A percentile compares a stretch with the other conserved stretches of the same genome.
These are phyloP conservation scores for Scedosporium dehoogii DNA, from an alignment of 2,329 filamentous ascomycete genomes.

Conservation along the genomic window DNA sequence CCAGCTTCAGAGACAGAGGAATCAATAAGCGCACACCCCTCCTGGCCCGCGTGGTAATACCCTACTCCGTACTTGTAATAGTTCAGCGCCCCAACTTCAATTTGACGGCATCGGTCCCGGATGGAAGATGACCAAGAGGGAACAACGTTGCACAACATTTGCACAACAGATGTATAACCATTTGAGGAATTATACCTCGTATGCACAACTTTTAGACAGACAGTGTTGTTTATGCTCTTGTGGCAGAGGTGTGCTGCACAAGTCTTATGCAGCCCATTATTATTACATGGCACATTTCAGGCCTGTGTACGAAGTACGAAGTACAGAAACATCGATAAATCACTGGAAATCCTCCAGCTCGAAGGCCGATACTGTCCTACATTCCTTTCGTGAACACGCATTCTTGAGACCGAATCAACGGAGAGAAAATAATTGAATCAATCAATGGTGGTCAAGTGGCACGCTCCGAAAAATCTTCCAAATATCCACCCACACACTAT, in stretches of 20 bases:
- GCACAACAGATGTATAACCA: not conserved
- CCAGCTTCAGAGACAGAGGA: not conserved
- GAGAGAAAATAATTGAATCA: not conserved
- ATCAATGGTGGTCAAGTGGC: not conserved
- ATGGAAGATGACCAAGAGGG: not conserved
- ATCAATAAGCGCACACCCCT: not conserved
- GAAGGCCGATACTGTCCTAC: no score
- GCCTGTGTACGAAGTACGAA: no score
- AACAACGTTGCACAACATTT: not conserved
- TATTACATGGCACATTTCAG: no score
- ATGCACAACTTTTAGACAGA: no score
- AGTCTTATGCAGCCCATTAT: no score
- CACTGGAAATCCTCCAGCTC: no score
- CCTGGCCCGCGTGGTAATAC: not conserved
- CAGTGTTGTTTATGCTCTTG: no score
- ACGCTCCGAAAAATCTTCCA: not conserved
- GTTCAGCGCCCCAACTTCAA: not conserved
- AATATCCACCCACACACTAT: not conserved
- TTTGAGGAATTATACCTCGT: not conserved
- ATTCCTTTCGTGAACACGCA: not conserved
- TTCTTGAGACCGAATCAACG: not conserved
- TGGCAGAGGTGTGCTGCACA: no score
- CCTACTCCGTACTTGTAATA: no score
- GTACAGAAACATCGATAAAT: no score
- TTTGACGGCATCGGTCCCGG: constrained; percentile 1